Evolutionary conservation across 306 rosid genomes (phyloP).

Genomic region (Inga oerstediana): DNA sequence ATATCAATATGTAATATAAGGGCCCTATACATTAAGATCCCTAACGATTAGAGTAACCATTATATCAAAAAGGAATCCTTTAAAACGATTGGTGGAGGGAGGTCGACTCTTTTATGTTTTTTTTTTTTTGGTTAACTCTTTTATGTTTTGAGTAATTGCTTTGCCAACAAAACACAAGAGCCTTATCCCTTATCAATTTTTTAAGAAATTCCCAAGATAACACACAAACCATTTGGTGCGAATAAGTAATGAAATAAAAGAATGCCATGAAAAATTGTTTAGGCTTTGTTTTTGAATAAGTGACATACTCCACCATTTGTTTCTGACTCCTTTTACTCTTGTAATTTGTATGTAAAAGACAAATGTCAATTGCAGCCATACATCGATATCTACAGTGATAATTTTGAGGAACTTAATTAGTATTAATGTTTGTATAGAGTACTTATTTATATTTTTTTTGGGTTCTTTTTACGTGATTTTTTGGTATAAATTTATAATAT

Average conservation of each 20-base stretch:
- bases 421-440: too few species aligned
- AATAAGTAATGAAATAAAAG: neutral
- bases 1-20: too few species aligned
- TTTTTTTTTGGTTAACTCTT: too few species aligned
- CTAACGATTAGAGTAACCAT: too few species aligned
- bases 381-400: neutral
- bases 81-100: neutral
- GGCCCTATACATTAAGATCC: too few species aligned
- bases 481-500: too few species aligned
- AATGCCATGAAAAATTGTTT: neutral
- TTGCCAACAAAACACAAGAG: neutral
- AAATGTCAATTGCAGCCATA: neutral
- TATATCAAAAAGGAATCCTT: neutral
- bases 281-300: neutral
- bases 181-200: neutral
- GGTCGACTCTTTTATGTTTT: neutral
- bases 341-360: neutral
- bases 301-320: neutral
- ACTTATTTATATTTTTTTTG: too few species aligned
- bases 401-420: neutral
- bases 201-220: neutral
- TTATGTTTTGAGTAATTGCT: neutral
- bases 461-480: too few species aligned
- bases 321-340: neutral
- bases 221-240: neutral